Base-by-base conservation (phyloP, 139 green algal genomes). In the Auxenochlorella protothecoides region DNA sequence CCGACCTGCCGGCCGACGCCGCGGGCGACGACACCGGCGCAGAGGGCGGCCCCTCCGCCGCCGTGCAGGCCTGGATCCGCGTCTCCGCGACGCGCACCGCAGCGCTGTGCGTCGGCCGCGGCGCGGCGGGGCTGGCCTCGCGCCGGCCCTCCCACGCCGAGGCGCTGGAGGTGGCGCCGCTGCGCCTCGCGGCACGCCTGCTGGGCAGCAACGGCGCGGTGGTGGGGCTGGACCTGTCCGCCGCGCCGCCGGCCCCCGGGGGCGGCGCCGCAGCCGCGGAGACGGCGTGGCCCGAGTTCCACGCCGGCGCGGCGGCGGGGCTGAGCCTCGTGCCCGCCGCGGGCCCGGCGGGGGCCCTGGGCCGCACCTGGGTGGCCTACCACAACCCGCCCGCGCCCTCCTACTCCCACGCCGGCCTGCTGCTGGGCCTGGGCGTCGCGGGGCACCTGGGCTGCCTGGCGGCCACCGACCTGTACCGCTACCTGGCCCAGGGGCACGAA, bases 241-340 rank as follows among this genome's bases (percentile, higher is more conserved):
- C 68, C 3, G 80, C 84, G 53, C 65, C 80, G 53, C 66, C 77
- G 27, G 81, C 84, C 12, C 80, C 81, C 16, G 84, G 83, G 65
- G 81, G 80, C 4, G 88, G 87, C 7, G 89, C 84, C 6, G 73
- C 82, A 0, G 80, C 80, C 12, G 88, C 95, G 53, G 66, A 91
- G 27, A 92, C 86, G 0, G 89, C 85, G 2, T 99, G 95, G 95
- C 89, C 93, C 3, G 90, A 98, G 79, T 99, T 98, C 80, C 93
- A 99, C 87, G 97, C 97, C 72, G 95, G 92, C 5, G 89, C 88
- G 10, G 90, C 91, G 0, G 81, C 88, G 63, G 91, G 87, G 8
- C 73, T 97, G 63, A 69, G 82, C 10, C 70, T 96, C 44, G 83
- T 82, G 4, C 75, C 71, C n/a, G 77, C 72, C 27, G 70, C 61